phyloP scores from a whole-genome alignment of 345 rosid genomes.

The Gossypium mustelinum region DNA sequence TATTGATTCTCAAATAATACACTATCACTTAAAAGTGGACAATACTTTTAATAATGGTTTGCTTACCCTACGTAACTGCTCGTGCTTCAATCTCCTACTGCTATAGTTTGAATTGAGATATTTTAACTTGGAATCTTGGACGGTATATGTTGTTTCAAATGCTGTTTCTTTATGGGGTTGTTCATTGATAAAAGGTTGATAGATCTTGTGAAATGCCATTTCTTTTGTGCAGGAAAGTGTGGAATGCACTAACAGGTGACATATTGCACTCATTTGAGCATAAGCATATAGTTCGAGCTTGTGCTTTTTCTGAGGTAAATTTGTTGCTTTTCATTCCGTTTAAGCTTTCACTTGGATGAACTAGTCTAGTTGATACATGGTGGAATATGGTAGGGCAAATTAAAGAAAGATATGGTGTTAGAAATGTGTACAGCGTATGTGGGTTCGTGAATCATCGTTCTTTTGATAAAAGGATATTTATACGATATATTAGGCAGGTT shows the following conservation, averaged over 20 bases:
- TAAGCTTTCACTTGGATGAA: background rate
- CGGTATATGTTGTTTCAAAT: background rate
- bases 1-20: background rate
- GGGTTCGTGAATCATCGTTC: background rate
- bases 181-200: background rate
- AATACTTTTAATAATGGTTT: background rate
- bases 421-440: background rate
- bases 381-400: background rate
- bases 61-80: background rate
- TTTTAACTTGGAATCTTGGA: background rate
- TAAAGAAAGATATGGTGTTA: background rate
- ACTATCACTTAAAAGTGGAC: background rate
- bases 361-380: background rate
- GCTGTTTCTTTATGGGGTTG: background rate
- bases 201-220: background rate
- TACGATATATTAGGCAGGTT: background rate
- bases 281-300: slow-evolving; percentile 87
- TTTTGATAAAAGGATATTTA: background rate
- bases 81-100: background rate
- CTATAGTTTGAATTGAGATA: background rate
- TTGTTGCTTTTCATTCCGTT: background rate
- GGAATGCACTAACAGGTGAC: slow-evolving; percentile 94
- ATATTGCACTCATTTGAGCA: slow-evolving; percentile 82
- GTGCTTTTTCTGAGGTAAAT: slow-evolving; percentile 81
- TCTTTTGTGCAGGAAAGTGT: slow-evolving; percentile 45